Conservation (phyloP, 2,329 filamentous ascomycete genomes). For the Trichoderma afroharzianum region DNA sequence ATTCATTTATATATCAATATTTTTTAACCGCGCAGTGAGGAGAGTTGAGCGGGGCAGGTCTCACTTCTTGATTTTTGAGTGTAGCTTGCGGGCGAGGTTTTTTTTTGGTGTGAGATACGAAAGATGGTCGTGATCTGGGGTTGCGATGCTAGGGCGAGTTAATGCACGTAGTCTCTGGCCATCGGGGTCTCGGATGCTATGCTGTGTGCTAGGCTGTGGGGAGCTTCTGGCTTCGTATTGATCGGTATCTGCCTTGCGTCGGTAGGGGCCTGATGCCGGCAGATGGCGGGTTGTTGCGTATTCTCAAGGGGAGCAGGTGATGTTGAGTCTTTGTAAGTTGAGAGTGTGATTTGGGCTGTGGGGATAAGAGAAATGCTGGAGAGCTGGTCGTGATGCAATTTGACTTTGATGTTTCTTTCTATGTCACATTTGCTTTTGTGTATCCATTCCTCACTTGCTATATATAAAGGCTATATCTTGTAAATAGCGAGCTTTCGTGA, state of each 20-base stretch:
- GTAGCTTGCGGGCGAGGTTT: not conserved
- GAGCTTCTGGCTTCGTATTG: not conserved
- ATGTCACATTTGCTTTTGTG: not conserved
- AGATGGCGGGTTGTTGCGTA: not conserved
- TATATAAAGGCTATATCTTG: not conserved
- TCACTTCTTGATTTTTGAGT: not conserved
- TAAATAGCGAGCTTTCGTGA: not conserved
- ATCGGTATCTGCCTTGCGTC: not conserved
- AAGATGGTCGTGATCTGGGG: slow-evolving; percentile 3
- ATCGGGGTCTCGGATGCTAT: not conserved
- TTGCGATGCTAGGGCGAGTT: not conserved
- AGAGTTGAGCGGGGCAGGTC: not conserved
- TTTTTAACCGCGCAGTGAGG: not conserved
- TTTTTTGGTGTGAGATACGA: not conserved
- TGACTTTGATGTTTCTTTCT: not conserved
- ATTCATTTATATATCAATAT: too few species aligned
- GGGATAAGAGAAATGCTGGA: not conserved
- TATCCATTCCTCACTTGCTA: not conserved
- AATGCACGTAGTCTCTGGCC: not conserved
- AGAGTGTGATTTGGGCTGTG: slow-evolving; percentile 4
- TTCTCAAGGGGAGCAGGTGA: not conserved
- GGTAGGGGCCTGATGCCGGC: not conserved
- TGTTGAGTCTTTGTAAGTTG: not conserved
- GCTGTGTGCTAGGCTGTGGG: not conserved
- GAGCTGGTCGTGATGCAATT: slow-evolving; percentile 5